Conservation (phyloP, 148 eudicot genomes). For the Pouteria glomerata region DNA sequence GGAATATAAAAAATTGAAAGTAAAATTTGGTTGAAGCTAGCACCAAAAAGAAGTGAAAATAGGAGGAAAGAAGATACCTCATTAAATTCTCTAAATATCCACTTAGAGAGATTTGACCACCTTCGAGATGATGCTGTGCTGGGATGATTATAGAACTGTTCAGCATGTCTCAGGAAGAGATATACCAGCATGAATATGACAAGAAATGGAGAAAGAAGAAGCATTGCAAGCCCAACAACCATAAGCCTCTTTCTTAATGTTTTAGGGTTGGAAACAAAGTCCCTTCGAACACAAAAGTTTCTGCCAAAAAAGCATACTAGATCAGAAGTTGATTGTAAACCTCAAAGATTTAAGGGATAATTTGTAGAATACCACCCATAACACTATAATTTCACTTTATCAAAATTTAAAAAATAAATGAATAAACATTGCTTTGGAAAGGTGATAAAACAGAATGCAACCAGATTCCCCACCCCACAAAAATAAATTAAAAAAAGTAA, state of each 20-base stretch:
- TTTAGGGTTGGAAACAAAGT: constrained; percentile 68
- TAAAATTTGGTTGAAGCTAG: neutral
- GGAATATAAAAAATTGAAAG: neutral
- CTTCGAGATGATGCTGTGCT: constrained; percentile 90
- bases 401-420: neutral
- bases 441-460: too few species aligned
- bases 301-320: constrained; percentile 49
- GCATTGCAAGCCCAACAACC: constrained; percentile 76
- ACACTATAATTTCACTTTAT: neutral
- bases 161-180: constrained; percentile 97
- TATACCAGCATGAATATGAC: constrained; percentile 94
- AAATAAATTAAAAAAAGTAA: too few species aligned
- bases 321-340: constrained; percentile 6
- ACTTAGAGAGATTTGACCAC: constrained; percentile 94
- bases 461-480: too few species aligned
- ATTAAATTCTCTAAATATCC: constrained; percentile 91
- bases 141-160: constrained; percentile 94
- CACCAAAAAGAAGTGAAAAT: too few species aligned
- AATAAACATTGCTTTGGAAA: neutral
- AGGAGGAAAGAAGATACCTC: constrained; percentile 59
- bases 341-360: neutral
- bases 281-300: constrained; percentile 67
- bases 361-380: neutral
- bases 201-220: constrained; percentile 85
- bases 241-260: constrained; percentile 81